phyloP scores from a whole-genome alignment of 2,329 filamentous ascomycete genomes.

The Verticillium longisporum region DNA sequence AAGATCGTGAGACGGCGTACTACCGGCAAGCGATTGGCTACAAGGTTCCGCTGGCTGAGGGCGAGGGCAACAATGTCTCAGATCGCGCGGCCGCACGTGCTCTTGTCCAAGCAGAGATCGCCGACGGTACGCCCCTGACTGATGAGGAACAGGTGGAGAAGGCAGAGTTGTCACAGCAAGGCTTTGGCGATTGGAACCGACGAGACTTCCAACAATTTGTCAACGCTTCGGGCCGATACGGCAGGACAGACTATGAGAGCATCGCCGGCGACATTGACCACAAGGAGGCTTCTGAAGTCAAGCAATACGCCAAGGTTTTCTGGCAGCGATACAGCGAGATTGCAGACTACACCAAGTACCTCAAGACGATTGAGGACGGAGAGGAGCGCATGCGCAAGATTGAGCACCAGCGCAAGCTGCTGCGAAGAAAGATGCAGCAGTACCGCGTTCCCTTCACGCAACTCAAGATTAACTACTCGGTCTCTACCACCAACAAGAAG shows the following conservation, averaged over 20 bases:
- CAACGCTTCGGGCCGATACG: conserved; percentile 90
- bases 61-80: conserved; percentile 77
- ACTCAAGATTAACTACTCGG: conserved; percentile 97
- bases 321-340: conserved; percentile 95
- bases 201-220: conserved; percentile 98
- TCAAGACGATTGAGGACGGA: conserved; percentile 84
- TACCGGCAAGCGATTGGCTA: conserved; percentile 96
- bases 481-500: conserved; percentile 99
- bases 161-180: conserved; percentile 69
- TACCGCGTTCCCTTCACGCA: conserved; percentile 97
- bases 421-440: conserved; percentile 91
- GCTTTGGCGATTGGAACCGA: conserved; percentile 92
- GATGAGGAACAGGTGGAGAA: conserved; percentile 89
- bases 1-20: conserved; percentile 92
- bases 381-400: conserved; percentile 86
- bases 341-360: conserved; percentile 78
- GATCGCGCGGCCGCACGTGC: conserved; percentile 84
- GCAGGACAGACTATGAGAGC: conserved; percentile 74
- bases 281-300: conserved; percentile 80
- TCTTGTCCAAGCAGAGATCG: conserved; percentile 85
- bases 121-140: conserved; percentile 79
- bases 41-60: conserved; percentile 84
- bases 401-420: conserved; percentile 85
- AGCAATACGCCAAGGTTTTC: conserved; percentile 88
- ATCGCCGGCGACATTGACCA: conserved; percentile 89